These are phyloP conservation scores for Boletus pseudo-olivaceus DNA, from an alignment of 768 basidiomycete genomes.

Conservation along the genomic window DNA sequence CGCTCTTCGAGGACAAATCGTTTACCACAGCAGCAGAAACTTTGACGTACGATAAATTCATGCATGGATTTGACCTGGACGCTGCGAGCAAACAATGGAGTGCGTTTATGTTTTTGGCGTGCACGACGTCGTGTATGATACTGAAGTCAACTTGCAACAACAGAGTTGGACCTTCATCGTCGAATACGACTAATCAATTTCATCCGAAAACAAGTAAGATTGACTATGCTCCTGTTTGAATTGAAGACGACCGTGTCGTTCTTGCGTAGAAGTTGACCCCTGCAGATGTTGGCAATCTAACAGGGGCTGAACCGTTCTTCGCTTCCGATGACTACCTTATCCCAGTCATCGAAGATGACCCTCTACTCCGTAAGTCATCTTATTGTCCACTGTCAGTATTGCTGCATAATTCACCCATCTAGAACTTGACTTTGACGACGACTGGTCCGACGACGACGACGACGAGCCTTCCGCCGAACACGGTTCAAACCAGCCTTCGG, in stretches of 20 bases:
- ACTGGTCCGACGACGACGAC: conserved; percentile 65
- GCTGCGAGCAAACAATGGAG: conserved; percentile 49
- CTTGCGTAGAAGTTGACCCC: conserved; percentile 50
- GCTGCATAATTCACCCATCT: neutral
- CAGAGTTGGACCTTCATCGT: conserved; percentile 76
- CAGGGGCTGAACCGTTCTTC: conserved; percentile 61
- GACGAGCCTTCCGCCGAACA: neutral
- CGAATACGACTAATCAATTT: conserved; percentile 83
- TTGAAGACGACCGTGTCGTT: conserved; percentile 1
- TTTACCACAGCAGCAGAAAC: conserved; percentile 60
- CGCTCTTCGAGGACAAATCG: conserved; percentile 69
- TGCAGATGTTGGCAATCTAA: conserved; percentile 42
- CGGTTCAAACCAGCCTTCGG: conserved; percentile 19
- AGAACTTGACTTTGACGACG: conserved; percentile 67
- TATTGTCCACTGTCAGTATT: neutral
- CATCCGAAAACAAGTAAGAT: conserved; percentile 68
- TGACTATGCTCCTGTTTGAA: neutral
- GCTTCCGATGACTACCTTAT: conserved; percentile 75
- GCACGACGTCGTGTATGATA: neutral
- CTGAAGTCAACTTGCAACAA: neutral
- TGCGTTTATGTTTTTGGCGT: conserved; percentile 32
- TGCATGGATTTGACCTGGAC: conserved; percentile 62
- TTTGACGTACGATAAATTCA: conserved; percentile 55
- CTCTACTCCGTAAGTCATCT: conserved; percentile 71
- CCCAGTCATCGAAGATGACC: conserved; percentile 83